Evolutionary conservation across 208 protist genomes (phyloP), one percentile per base, ranked within the genome.

Genomic region (Crithidia fasciculata): DNA sequence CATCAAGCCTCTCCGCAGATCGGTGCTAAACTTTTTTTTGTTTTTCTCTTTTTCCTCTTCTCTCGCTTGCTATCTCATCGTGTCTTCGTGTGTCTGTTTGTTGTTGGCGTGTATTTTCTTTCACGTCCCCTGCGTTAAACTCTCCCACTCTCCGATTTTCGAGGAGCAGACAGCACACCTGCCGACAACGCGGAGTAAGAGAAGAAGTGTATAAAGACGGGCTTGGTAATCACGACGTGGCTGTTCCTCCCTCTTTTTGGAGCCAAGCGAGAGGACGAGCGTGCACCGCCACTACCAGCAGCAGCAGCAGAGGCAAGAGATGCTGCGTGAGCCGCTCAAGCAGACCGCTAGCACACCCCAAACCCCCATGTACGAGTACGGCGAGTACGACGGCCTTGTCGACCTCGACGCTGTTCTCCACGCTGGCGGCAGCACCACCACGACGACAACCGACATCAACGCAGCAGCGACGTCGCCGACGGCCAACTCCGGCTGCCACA

Each of bases 371-470:
- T 78, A 78, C 53, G 52, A 69, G 37, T 78, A 69, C 39, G 57
- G 73, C 28, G 73, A 72, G 52, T 78, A 78, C 67, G 67, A 72
- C 28, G 73, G 73, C n/a, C 55, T 78, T 13, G 67, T 72, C 28
- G 66, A 72, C 65, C 57, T 78, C 58, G 73, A 78, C 47, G 56
- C 67, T 13, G 47, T 78, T 37, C 53, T 78, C 4, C 72, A 77
- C 57, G 67, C 36, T 15, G 37, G 43, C 57, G 54, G 56, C 37
- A 47, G 4, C 45, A 67, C 41, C 43, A 28, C 73, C 52, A 43
- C 40, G 8, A 8, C 36, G 12, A 49, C 9, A 15, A 49, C 45
- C 9, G 12, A 8, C 7, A 13, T 49, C 45, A 49, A 49, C 45
- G 45, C 45, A 36, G 47, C 54, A 16, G n/a, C 41, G 55, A 59